phyloP scores from a whole-genome alignment of 2,329 filamentous ascomycete species.

The Colletotrichum paranaense region DNA sequence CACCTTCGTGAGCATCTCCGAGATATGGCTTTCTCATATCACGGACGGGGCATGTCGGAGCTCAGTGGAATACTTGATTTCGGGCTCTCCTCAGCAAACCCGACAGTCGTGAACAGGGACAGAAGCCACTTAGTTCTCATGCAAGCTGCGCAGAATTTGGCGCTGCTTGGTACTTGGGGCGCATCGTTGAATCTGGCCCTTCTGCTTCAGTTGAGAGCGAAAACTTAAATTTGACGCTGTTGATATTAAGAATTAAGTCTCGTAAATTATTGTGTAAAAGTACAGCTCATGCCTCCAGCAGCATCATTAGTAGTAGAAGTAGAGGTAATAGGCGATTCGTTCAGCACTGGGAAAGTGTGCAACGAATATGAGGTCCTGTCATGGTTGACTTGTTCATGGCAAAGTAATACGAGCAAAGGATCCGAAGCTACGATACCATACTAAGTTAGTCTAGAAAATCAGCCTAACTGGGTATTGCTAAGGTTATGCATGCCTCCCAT shows the following conservation, averaged over 20 bases:
- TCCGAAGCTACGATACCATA: background rate
- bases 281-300: too few relatives aligned
- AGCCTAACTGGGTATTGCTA: background rate
- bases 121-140: background rate
- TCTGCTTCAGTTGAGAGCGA: background rate
- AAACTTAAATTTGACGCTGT: background rate
- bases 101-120: background rate
- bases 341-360: background rate
- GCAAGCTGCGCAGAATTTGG: constrained; percentile 10
- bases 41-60: background rate
- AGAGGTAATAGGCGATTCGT: too few relatives aligned
- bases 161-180: constrained; percentile 18
- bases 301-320: too few relatives aligned
- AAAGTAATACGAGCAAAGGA: background rate
- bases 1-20: background rate
- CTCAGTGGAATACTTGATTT: background rate
- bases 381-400: background rate
- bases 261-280: too few relatives aligned
- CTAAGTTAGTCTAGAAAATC: too few relatives aligned
- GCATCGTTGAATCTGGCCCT: constrained; percentile 8
- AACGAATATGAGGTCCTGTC: background rate
- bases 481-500: background rate
- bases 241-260: background rate
- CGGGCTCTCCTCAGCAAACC: too few relatives aligned
- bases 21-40: background rate